phyloP scores from a whole-genome alignment of 768 basidiomycete genomes.

The Suillus ampliporus region DNA sequence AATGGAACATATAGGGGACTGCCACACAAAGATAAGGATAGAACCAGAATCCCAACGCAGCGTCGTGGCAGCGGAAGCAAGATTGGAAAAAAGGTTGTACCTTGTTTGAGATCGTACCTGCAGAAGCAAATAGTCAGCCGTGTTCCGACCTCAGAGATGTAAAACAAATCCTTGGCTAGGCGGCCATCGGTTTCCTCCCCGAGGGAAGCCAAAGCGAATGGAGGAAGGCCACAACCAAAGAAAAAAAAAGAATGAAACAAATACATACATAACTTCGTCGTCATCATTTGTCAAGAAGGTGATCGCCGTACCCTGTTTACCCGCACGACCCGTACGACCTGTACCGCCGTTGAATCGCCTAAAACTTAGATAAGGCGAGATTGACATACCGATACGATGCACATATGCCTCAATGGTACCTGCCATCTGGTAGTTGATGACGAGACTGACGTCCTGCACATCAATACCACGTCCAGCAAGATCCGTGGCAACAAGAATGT shows the following conservation, averaged over 20 bases:
- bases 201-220: constrained; percentile 12
- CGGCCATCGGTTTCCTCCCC: not conserved
- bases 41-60: constrained; percentile 12
- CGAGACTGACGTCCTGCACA: constrained; percentile 93
- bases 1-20: not conserved
- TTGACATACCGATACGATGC: constrained; percentile 86
- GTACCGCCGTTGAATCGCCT: constrained; percentile 17
- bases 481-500: constrained; percentile 95
- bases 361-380: constrained; percentile 5
- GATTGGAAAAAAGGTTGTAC: constrained; percentile 43
- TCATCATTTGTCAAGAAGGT: constrained; percentile 97
- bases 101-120: constrained; percentile 96
- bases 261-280: constrained; percentile 91
- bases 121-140: constrained; percentile 17
- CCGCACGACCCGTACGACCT: constrained; percentile 98
- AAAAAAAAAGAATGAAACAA: constrained; percentile 13
- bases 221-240: not conserved
- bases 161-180: not conserved
- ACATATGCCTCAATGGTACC: constrained; percentile 96
- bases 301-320: constrained; percentile 91
- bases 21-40: constrained; percentile 5
- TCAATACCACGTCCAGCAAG: constrained; percentile 99
- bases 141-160: constrained; percentile 3
- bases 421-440: constrained; percentile 98
- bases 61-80: constrained; percentile 14